Conservation (phyloP, 768 basidiomycete genomes). For the Sporobolomyces roseus region DNA sequence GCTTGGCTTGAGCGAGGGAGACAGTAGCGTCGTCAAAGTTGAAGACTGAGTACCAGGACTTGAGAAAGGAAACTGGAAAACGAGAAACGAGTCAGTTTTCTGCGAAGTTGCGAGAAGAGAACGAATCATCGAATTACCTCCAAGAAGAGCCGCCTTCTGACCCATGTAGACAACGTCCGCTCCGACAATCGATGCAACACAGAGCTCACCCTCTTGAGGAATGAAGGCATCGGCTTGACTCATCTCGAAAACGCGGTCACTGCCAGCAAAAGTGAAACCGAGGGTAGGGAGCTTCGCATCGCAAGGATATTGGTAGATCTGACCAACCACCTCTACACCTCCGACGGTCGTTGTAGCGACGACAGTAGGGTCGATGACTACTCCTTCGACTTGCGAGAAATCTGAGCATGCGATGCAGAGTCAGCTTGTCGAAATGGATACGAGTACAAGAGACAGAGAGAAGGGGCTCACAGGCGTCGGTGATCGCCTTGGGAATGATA, state of each 20-base stretch:
- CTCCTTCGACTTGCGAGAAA: neutral
- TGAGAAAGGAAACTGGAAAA: conserved; percentile 7
- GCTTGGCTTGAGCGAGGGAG: conserved; percentile 2
- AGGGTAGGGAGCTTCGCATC: neutral
- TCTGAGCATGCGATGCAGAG: neutral
- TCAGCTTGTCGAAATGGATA: neutral
- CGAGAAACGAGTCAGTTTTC: neutral
- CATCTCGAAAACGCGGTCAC: neutral
- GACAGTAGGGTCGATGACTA: neutral
- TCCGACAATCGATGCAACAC: neutral
- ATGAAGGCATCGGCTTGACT: neutral
- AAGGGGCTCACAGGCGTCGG: conserved; percentile 7
- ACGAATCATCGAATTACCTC: neutral
- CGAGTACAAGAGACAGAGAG: neutral
- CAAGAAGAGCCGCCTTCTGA: conserved; percentile 1
- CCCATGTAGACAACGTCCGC: conserved; percentile 14
- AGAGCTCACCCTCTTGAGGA: neutral
- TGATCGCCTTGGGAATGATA: conserved; percentile 7
- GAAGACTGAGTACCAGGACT: neutral
- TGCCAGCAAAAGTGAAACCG: conserved; percentile 13
- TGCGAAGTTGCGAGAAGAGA: neutral
- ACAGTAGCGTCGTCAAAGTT: conserved; percentile 1
- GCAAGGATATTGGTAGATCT: conserved; percentile 14
- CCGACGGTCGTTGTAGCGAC: neutral
- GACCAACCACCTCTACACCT: neutral